Evolutionary conservation across 2,329 filamentous ascomycete species (phyloP).

Genomic region (Arachnomyces sp.): DNA sequence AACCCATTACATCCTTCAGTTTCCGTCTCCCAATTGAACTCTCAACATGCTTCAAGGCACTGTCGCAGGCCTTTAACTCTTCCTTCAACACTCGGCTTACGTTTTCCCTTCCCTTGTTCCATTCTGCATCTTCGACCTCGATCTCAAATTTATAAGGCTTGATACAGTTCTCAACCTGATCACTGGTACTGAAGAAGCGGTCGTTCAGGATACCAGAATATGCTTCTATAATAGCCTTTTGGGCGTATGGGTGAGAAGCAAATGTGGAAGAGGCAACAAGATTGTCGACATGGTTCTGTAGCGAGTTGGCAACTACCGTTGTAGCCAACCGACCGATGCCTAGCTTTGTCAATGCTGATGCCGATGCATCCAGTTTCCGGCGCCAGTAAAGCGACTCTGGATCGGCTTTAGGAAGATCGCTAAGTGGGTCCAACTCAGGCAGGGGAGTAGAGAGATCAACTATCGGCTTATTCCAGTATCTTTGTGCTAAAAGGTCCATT

Average conservation of each 20-base stretch:
- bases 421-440: conserved; percentile 63
- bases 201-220: conserved; percentile 87
- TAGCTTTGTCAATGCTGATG: conserved; percentile 82
- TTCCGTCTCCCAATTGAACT: conserved; percentile 71
- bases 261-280: conserved; percentile 79
- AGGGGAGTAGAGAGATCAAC: conserved; percentile 64
- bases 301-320: conserved; percentile 78
- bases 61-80: conserved; percentile 77
- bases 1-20: conserved; percentile 78
- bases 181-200: conserved; percentile 90
- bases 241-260: conserved; percentile 80
- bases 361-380: conserved; percentile 86
- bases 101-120: conserved; percentile 77
- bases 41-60: conserved; percentile 69
- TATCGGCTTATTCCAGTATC: conserved; percentile 96
- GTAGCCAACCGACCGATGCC: conserved; percentile 90
- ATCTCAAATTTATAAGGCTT: conserved; percentile 99
- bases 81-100: conserved; percentile 73
- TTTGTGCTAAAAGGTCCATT: conserved; percentile 80
- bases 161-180: conserved; percentile 97
- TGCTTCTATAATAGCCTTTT: conserved; percentile 85
- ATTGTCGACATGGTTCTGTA: conserved; percentile 74
- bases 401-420: conserved; percentile 75
- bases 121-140: conserved; percentile 85
- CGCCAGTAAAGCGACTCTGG: conserved; percentile 85